Evolutionary conservation across 2,329 filamentous ascomycete species (phyloP), one percentile per base, ranked within the genome.

Genomic region (Diaporthe vexans): DNA sequence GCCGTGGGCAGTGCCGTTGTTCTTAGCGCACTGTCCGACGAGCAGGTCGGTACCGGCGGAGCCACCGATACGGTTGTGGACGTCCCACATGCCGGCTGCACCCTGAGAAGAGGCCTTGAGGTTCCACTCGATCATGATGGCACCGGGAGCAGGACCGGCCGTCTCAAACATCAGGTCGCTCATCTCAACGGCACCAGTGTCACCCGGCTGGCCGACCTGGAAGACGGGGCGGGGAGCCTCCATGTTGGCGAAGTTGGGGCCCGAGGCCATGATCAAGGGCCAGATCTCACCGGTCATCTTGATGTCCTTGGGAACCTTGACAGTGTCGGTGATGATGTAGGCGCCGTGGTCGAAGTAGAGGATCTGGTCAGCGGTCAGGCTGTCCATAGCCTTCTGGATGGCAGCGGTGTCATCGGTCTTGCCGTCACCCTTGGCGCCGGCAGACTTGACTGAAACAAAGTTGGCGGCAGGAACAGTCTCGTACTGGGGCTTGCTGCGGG

Each of bases 31-130:
- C 72, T 88, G 92, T 82, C 94, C 89, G 24, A 92, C 93, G 84
- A 97, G 94, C 21, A 98, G 89, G 77, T 94, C 85, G 37, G 95
- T 97, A 75, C 96, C 96, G 6, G 94, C 92, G 72, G 93, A 92
- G 57, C 97, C 97, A 79, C 95, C 96, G 79, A 99, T 91, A 80
- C 97, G 94, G 85, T 97, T 93, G 87, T 99, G 97, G n/a, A 95
- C 92, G 80, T 99, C 97, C 94, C 95, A 99, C 84, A 98, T 92
- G 76, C 91, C 96, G 26, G 92, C 92, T 1, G 91, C 90, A 61
- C 94, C 95, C 74, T 92, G 88, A 72, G 83, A 87, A 78, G 88
- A 82, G 48, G 91, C 92, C 57, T 91, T 91, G 56, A 98, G 87
- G 84, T 98, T 98, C 94, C 95, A 98, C 83, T 98, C 90, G 85